Evolutionary conservation across 306 rosid species (phyloP), one percentile per base, ranked within the genome.

Genomic region (Oemleria cerasiformis): DNA sequence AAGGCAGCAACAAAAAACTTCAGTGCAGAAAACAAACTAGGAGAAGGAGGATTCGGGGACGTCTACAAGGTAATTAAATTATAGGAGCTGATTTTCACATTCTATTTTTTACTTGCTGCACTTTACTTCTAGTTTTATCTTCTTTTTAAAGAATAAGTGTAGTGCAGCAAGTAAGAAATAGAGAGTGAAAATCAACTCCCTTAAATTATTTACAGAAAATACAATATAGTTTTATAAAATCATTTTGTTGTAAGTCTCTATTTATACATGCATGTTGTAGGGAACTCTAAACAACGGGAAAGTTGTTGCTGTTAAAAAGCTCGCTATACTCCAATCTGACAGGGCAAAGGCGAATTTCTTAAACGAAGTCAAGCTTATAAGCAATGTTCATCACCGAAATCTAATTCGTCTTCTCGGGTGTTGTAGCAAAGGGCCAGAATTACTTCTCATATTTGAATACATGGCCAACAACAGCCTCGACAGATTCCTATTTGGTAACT

Each of bases 21-120:
- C 45, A 81, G 83, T 43, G 83, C 65, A 7, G 87, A 85, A 73
- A 86, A 81, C 49, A 89, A 89, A 67, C 79, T 89, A 12, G 96
- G 96, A 68, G 92, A 83, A 76, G 96, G 96, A 61, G 96, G 92
- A 36, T 89, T 89, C 58, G 92, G 96, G 25, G 87, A 80, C 15
- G 92, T 89, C 55, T 86, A 85, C 66, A 90, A 85, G 96, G 96
- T 89, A 70, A 70, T n/a, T n/a, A n/a, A n/a, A n/a, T n/a, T n/a
- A n/a, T n/a, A n/a, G n/a, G n/a, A n/a, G n/a, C n/a, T n/a, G n/a
- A n/a, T n/a, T n/a, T n/a, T n/a, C n/a, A n/a, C n/a, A n/a, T n/a
- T n/a, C n/a, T n/a, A n/a, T n/a, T n/a, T n/a, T n/a, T n/a, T n/a
- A n/a, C n/a, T n/a, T n/a, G n/a, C n/a, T n/a, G n/a, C n/a, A n/a